A percentile compares a stretch with the other conserved stretches of the same genome.
These are phyloP conservation scores for Bruguiera sexangula DNA, from an alignment of 345 rosid genomes.

Conservation along the genomic window DNA sequence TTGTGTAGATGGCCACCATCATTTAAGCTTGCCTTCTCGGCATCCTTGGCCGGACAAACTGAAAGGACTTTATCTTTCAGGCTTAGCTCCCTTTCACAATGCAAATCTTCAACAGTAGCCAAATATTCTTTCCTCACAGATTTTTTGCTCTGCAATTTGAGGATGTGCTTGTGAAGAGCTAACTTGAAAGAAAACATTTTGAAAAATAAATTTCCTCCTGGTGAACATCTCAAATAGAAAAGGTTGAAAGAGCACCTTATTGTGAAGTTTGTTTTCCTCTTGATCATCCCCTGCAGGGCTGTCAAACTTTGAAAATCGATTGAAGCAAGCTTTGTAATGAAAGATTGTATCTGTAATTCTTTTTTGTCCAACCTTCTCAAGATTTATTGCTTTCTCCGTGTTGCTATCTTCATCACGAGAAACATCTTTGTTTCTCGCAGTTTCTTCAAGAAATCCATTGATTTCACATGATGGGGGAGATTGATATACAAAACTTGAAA, in stretches of 20 bases:
- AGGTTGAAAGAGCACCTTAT: slow-evolving; percentile 13
- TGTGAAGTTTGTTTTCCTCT: slow-evolving; percentile 3
- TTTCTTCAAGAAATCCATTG: slow-evolving; percentile 17
- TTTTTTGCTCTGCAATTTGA: slow-evolving; percentile 23
- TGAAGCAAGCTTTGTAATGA: slow-evolving; percentile 3
- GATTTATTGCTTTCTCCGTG: slow-evolving; percentile 18
- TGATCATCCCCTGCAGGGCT: slow-evolving; percentile 9
- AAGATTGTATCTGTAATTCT: slow-evolving; percentile 6
- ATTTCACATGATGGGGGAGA: slow-evolving; percentile 36
- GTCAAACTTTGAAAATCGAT: slow-evolving; percentile 4
- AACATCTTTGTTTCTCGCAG: slow-evolving; percentile 22
- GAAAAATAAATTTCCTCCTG: background rate
- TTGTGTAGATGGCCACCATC: slow-evolving; percentile 19
- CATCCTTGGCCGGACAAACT: slow-evolving; percentile 7
- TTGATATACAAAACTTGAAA: slow-evolving; percentile 44
- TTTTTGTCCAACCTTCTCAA: slow-evolving; percentile 10
- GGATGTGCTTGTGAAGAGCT: background rate
- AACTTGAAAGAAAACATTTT: background rate
- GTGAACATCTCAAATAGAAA: background rate
- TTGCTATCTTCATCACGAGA: slow-evolving; percentile 32
- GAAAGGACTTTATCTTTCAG: slow-evolving; percentile 14
- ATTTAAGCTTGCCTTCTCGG: slow-evolving; percentile 14
- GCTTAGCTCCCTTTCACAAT: slow-evolving; percentile 6
- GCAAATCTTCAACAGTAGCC: background rate
- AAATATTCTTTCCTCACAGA: slow-evolving; percentile 1